Evolutionary conservation across 2,329 filamentous ascomycete genomes (phyloP).

Genomic region (Monilinia polystroma): DNA sequence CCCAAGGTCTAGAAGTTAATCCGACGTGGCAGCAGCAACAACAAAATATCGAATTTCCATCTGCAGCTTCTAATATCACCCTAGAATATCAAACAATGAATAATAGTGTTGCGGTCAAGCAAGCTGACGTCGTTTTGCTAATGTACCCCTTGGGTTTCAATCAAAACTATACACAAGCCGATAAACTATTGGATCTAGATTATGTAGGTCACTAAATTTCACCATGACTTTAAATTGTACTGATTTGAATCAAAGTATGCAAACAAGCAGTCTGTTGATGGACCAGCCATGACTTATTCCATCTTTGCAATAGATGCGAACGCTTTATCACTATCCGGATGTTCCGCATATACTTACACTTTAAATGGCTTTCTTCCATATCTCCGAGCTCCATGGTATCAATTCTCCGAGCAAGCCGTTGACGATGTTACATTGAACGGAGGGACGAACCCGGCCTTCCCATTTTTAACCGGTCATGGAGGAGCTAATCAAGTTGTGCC

Average conservation of each 20-base stretch:
- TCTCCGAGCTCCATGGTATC: constrained; percentile 64
- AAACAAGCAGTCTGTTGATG: constrained; percentile 64
- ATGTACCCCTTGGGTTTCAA: constrained; percentile 64
- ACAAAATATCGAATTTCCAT: constrained; percentile 54
- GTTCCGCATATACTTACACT: constrained; percentile 66
- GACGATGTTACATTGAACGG: constrained; percentile 62
- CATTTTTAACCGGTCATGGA: constrained; percentile 69
- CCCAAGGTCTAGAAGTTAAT: constrained; percentile 45
- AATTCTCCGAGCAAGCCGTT: constrained; percentile 67
- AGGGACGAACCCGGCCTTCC: constrained; percentile 42
- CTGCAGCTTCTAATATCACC: constrained; percentile 57
- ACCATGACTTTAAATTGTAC: constrained; percentile 1
- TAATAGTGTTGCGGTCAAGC: constrained; percentile 64
- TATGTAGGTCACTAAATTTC: constrained; percentile 48
- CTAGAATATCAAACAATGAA: constrained; percentile 67
- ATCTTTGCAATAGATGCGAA: constrained; percentile 68
- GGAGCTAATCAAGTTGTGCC: constrained; percentile 66
- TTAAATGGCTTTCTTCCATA: constrained; percentile 64
- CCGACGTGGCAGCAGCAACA: constrained; percentile 58
- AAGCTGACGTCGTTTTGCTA: constrained; percentile 67
- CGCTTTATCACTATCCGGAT: constrained; percentile 63
- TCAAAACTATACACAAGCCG: constrained; percentile 52
- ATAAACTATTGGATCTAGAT: constrained; percentile 54
- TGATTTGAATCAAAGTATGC: constrained; percentile 52
- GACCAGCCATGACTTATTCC: constrained; percentile 72